phyloP scores from a whole-genome alignment of 2,329 filamentous ascomycete genomes.

The Penicillium sp. region DNA sequence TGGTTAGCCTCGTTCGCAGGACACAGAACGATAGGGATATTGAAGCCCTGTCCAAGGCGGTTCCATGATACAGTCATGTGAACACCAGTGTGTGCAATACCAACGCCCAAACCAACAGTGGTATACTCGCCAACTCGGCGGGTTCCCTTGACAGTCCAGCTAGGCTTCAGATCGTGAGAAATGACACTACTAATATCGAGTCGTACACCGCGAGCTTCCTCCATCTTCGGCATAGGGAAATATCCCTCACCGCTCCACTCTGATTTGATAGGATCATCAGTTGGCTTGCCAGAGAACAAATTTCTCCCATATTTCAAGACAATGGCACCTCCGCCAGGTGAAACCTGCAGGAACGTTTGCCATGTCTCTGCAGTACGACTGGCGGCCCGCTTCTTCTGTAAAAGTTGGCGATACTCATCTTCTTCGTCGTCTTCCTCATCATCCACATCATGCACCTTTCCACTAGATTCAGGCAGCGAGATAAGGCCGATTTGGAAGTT shows the following conservation, averaged over 20 bases:
- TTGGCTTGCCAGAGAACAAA: conserved; percentile 36
- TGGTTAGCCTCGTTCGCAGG: conserved; percentile 33
- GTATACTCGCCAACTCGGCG: conserved; percentile 40
- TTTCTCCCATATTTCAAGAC: conserved; percentile 38
- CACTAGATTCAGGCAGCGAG: conserved; percentile 24
- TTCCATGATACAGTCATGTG: conserved; percentile 42
- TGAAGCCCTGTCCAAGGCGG: conserved; percentile 42
- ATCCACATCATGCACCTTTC: conserved; percentile 21
- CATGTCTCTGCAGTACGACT: conserved; percentile 33
- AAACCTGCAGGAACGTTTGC: conserved; percentile 31
- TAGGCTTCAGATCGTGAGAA: conserved; percentile 27
- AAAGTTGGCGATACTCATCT: conserved; percentile 8
- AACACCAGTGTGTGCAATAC: conserved; percentile 37
- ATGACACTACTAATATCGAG: conserved; percentile 34
- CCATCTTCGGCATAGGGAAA: conserved; percentile 30
- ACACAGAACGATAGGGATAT: conserved; percentile 40
- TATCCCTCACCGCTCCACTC: conserved; percentile 45
- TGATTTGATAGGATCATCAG: conserved; percentile 33
- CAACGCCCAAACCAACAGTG: conserved; percentile 40
- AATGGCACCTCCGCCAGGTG: conserved; percentile 30
- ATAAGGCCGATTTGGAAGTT: conserved; percentile 37
- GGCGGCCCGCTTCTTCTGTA: conserved; percentile 18
- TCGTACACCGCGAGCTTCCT: conserved; percentile 33
- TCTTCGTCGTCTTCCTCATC: conserved; percentile 23
- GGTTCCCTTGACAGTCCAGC: conserved; percentile 37